Base-by-base conservation (phyloP, 768 basidiomycete genomes). In the Amanita molliuscula region DNA sequence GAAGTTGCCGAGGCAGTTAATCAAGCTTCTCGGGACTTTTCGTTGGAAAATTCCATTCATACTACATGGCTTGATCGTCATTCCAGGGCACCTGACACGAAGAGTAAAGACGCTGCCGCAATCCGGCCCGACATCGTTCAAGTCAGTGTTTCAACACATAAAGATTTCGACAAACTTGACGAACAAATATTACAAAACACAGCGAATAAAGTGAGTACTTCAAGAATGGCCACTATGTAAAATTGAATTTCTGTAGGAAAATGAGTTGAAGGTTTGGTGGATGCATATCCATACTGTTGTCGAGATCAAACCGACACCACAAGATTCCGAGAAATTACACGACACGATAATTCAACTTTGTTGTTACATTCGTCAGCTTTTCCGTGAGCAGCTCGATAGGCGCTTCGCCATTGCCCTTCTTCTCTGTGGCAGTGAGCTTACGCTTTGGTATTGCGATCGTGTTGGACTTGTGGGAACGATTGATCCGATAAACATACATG, bases 331-430 rank as follows among this genome's bases (percentile, higher is more conserved):
- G 11, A 15, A 46, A 11, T 31, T 46, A 20, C 44, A 46, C 16
- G 21, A 15, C 7, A 26, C 26, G 6, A 43, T 43, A n/a, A 16
- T 43, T 8, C 42, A 43, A 25, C 42, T 43, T 8, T 43, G 42
- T n/a, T 26, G 13, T 16, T 54, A 56, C 26, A 52, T 54, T 54
- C 53, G 44, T 16, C 53, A 49, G n/a, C 16, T 54, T 23, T 43
- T 56, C 21, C 35, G 41, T 8, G 53, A 56, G 41, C 55, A 54
- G 10, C 40, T 50, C 13, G 55, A 55, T 43, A 49, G 53, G 8
- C 53, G 50, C 1, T 54, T 54, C 20, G 45, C 41, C 18, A 13
- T 56, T 3, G 53, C 44, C 4, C 25, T 54, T 0, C 29, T 54
- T 3, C 38, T 54, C 9, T 45, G 53, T 36, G 31, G 20, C 2